Conservation (phyloP, 345 rosid species). For the Sonneratia alba region DNA sequence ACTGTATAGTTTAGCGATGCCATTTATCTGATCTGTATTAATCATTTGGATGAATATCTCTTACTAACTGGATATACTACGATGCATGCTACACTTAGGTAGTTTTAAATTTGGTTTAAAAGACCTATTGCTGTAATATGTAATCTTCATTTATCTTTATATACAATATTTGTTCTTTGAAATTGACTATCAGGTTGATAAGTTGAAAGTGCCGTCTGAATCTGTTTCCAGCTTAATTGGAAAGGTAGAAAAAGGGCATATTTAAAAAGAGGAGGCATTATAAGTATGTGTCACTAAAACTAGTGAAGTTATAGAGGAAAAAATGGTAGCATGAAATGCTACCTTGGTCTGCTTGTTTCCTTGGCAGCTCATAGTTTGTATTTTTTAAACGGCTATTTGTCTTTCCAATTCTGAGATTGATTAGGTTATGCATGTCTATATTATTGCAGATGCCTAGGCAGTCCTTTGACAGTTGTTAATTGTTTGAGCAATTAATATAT, state of each 20-base stretch:
- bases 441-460: no score
- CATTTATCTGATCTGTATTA: background rate
- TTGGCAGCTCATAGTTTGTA: no score
- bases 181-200: conserved; percentile 51
- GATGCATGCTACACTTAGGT: background rate
- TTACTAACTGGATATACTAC: background rate
- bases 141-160: background rate
- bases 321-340: conserved; percentile 35
- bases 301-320: conserved; percentile 65
- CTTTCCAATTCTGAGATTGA: background rate
- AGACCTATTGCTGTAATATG: background rate
- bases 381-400: background rate
- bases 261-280: conserved; percentile 71
- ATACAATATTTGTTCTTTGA: background rate
- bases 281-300: conserved; percentile 77
- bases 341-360: background rate
- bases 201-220: conserved; percentile 81
- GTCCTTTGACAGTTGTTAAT: no score
- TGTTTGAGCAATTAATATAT: no score
- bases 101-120: background rate
- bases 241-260: conserved; percentile 58
- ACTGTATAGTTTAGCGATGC: background rate
- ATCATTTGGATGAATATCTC: background rate
- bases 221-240: conserved; percentile 66
- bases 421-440: background rate